Conservation (phyloP, 2,329 filamentous ascomycete species). For the Neofusicoccum ribis region DNA sequence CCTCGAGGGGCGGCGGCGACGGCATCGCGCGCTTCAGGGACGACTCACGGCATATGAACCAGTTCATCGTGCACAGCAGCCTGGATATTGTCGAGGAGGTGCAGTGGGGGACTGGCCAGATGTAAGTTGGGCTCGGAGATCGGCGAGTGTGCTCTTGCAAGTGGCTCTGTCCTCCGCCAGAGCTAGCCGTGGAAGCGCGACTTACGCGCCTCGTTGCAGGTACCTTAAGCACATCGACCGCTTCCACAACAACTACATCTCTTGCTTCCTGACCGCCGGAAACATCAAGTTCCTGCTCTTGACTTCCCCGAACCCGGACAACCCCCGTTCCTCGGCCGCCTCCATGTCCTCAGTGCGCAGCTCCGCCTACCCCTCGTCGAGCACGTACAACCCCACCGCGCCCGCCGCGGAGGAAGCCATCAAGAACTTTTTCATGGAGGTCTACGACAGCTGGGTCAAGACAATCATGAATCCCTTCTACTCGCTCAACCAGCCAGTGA, state of each 20-base stretch:
- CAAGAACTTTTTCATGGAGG: constrained; percentile 89
- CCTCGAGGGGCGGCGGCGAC: constrained; percentile 92
- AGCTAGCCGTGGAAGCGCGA: not conserved
- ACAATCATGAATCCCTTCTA: constrained; percentile 98
- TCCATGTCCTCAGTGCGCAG: constrained; percentile 34
- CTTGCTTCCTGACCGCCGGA: constrained; percentile 87
- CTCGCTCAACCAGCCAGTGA: constrained; percentile 77
- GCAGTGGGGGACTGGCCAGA: constrained; percentile 84
- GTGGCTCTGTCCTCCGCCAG: no score
- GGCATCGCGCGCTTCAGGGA: constrained; percentile 86
- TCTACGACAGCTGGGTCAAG: constrained; percentile 97
- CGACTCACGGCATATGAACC: constrained; percentile 89
- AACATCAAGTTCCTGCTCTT: constrained; percentile 94
- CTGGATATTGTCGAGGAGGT: constrained; percentile 95
- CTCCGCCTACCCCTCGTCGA: constrained; percentile 69
- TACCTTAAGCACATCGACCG: constrained; percentile 96
- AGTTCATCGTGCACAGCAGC: constrained; percentile 93
- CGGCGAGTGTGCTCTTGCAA: not conserved
- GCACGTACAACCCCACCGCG: constrained; percentile 71
- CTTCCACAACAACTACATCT: constrained; percentile 94
- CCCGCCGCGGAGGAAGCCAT: constrained; percentile 94
- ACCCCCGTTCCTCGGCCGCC: constrained; percentile 20
- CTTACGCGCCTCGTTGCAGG: constrained; percentile 50
- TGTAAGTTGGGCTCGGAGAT: constrained; percentile 55
- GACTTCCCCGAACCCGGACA: constrained; percentile 65